Conservation (phyloP, 2,329 filamentous ascomycete genomes). For the Davidsoniella australis region DNA sequence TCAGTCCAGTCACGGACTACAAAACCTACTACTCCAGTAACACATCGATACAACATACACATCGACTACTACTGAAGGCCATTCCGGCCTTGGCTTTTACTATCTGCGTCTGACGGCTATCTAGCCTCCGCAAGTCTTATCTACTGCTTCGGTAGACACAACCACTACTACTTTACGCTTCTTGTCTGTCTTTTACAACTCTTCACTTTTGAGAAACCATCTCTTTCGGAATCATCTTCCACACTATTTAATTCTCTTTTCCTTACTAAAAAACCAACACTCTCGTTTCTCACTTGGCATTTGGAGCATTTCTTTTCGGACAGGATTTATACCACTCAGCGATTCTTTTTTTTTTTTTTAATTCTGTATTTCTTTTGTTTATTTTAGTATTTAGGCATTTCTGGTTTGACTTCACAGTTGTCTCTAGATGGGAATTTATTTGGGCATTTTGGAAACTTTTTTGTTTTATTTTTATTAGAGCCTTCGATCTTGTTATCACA, state of each 20-base stretch:
- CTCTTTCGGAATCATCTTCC: neutral
- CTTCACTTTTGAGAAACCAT: neutral
- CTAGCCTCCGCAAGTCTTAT: constrained; percentile 1
- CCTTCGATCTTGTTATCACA: neutral
- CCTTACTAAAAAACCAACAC: neutral
- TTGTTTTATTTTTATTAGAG: constrained; percentile 5
- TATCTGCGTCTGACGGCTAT: neutral
- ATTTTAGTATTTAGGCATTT: neutral
- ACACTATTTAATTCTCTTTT: constrained; percentile 2
- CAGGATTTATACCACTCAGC: neutral
- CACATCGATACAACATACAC: neutral
- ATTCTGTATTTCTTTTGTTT: neutral
- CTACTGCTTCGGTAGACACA: neutral
- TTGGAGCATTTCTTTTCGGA: constrained; percentile 1
- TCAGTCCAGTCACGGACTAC: neutral
- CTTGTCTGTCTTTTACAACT: constrained; percentile 5
- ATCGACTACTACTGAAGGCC: neutral
- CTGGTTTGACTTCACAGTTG: neutral
- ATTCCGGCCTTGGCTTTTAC: neutral
- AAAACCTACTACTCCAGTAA: neutral
- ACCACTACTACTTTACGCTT: neutral
- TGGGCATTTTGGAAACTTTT: constrained; percentile 1
- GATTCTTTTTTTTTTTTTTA: neutral
- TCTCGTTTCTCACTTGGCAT: constrained; percentile 3
- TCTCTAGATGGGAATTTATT: neutral